Base-by-base conservation (phyloP, 805 yeast species). In the Candida peoriensis region DNA sequence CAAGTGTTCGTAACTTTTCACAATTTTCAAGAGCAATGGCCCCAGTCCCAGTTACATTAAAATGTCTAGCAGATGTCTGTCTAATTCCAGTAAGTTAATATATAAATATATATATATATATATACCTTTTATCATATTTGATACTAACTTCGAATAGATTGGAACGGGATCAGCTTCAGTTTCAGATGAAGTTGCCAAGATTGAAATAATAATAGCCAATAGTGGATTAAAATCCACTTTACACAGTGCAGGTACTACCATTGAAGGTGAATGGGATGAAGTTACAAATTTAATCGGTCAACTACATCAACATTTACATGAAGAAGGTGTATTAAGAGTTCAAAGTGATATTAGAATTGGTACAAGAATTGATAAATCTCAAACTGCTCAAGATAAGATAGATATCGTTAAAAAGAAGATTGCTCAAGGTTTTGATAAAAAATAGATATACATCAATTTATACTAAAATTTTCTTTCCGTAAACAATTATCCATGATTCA, bases 181-280 rank as follows among this genome's bases (percentile, higher is more conserved):
- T 2, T 83, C 93, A 8, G 83, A 81, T 47, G 86, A 85, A 47
- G 78, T 87, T 28, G 78, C 94, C 7, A 66, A 72, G 30, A 77
- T 82, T 26, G 90, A 87, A 42, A 63, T 70, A 19, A 57, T 76
- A 35, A 78, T 87, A 18, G 67, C 81, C 38, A 67, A 67, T 17
- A 74, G 83, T 20, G 79, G 74, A 3, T 62, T 87, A 36, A 68
- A 77, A 32, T 76, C 81, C 42, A 76, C 84, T 2, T 63, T 87
- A 40, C 96, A 87, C 59, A 81, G 94, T 47, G 96, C 96, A 3
- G 96, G 96, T 4, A 87, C 96, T 6, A 86, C 96, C 2, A 78
- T 82, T 47, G 76, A 83, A 49, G 96, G 96, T 1, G 88, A 87
- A n/a, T 88, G 96, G 96, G 76, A 78, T 50, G 88, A 82, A 36